Evolutionary conservation across 2,329 filamentous ascomycete genomes (phyloP).

Genomic region (Aspergillus niger): DNA sequence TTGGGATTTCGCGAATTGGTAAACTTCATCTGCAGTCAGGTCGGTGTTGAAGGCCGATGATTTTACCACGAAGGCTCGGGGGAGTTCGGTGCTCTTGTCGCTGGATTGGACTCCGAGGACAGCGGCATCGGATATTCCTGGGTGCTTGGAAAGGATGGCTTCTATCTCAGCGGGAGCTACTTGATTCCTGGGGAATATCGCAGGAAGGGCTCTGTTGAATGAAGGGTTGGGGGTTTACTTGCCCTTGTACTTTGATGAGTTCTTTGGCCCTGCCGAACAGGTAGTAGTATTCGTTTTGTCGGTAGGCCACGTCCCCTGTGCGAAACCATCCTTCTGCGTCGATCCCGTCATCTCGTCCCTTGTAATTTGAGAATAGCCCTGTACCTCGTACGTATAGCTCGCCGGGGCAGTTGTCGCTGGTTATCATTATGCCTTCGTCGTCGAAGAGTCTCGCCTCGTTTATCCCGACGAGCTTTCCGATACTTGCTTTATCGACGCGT

Average conservation of each 20-base stretch:
- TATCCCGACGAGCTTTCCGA: conserved; percentile 36
- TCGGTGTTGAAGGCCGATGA: background rate
- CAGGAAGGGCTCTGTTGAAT: too few relatives aligned
- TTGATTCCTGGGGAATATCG: conserved; percentile 30
- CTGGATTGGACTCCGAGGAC: conserved; percentile 41
- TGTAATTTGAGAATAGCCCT: conserved; percentile 26
- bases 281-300: conserved; percentile 28
- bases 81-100: conserved; percentile 30
- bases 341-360: conserved; percentile 24
- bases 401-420: background rate
- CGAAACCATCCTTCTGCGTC: conserved; percentile 35
- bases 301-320: conserved; percentile 34
- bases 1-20: conserved; percentile 33
- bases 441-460: conserved; percentile 29
- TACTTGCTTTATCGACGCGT: conserved; percentile 45
- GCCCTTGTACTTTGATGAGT: conserved; percentile 42
- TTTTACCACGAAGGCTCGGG: conserved; percentile 45
- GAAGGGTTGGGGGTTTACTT: background rate
- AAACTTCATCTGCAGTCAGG: conserved; percentile 37
- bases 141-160: conserved; percentile 40
- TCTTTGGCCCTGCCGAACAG: conserved; percentile 37
- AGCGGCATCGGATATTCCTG: conserved; percentile 42
- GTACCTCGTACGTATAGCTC: conserved; percentile 3
- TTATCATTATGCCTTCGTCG: conserved; percentile 7
- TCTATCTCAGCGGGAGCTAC: conserved; percentile 48